These are phyloP conservation scores for Apiotrichum sp. DNA, from an alignment of 1,284 basidiomycete species.

Conservation along the genomic window DNA sequence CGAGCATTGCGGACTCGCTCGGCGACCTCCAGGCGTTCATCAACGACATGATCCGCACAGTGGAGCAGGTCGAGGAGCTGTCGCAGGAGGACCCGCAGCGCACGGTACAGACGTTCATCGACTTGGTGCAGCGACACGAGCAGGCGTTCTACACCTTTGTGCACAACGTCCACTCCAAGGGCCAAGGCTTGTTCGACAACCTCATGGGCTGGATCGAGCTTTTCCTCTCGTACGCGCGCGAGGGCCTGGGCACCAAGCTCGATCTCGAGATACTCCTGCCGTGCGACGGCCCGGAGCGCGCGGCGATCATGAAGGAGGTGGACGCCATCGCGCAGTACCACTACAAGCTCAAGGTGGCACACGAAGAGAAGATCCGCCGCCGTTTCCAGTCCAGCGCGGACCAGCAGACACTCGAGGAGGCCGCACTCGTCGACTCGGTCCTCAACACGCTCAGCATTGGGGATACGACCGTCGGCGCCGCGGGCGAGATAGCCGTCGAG, in stretches of 20 bases:
- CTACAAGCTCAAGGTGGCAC: conserved; percentile 81
- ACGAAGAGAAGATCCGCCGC: conserved; percentile 78
- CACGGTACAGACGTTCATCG: conserved; percentile 90
- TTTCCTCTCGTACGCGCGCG: conserved; percentile 86
- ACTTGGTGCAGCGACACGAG: conserved; percentile 89
- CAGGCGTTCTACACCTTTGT: conserved; percentile 95
- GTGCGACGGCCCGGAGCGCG: conserved; percentile 65
- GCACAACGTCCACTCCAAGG: conserved; percentile 97
- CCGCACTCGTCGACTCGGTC: conserved; percentile 68
- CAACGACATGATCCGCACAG: conserved; percentile 90
- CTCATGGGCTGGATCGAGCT: conserved; percentile 97
- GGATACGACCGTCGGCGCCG: conserved; percentile 68
- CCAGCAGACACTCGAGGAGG: conserved; percentile 69
- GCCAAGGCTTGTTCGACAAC: conserved; percentile 84
- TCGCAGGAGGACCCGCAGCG: conserved; percentile 73
- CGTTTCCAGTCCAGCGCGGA: conserved; percentile 57
- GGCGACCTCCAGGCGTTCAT: conserved; percentile 90
- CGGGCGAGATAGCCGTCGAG: conserved; percentile 69
- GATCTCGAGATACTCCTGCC: conserved; percentile 83
- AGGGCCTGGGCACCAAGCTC: conserved; percentile 62
- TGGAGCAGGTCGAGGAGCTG: conserved; percentile 82
- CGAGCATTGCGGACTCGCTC: conserved; percentile 91
- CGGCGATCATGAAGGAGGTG: conserved; percentile 71
- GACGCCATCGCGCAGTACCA: conserved; percentile 83
- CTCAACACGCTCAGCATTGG: conserved; percentile 72